Base-by-base conservation (phyloP, 148 eudicot species). In the Camellia sinensis region DNA sequence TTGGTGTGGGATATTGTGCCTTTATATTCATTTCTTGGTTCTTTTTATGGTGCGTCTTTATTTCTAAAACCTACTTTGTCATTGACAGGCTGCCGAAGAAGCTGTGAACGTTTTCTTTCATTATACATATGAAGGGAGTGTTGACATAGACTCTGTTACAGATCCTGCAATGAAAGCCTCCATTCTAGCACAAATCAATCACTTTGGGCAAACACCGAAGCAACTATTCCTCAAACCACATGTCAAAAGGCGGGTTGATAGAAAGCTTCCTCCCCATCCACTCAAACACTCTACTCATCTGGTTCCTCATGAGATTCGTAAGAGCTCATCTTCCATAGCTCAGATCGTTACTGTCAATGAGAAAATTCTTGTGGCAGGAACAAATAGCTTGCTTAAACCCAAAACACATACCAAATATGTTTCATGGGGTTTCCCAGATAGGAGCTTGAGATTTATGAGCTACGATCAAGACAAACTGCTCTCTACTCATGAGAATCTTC, bases 131-230 rank as follows among this genome's bases (percentile, higher is more conserved):
- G 97, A 93, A 82, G 99, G 99, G 67, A 96, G 89, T 79, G 97
- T 96, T 64, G 99, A 96, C 81, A 96, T 96, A 62, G 99, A 96
- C 80, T 86, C 98, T 3, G 95, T 96, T 6, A 83, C 94, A 43
- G 99, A 95, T 83, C 97, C 99, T 78, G 91, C 94, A 21, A 87
- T 93, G 98, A 96, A 96, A 87, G 99, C 99, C 53, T 93, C 99
- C 41, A 96, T 93, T 82, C 91, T 96, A 56, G 99, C 99, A 10
- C 99, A 96, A 79, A 96, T 96, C 53, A 96, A 96, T 84, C 98
- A 96, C 89, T 96, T 96, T 76, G 99, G 99, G 64, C 99, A 96
- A 82, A 96, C 99, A 46, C 99, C 99, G 15, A 96, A 96, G 79
- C 99, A 96, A 79, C 86, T 96, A 22, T 96, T 96, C 76, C 90